Evolutionary conservation across 1,284 basidiomycete genomes (phyloP).

Genomic region (Pisolithus thermaeus): DNA sequence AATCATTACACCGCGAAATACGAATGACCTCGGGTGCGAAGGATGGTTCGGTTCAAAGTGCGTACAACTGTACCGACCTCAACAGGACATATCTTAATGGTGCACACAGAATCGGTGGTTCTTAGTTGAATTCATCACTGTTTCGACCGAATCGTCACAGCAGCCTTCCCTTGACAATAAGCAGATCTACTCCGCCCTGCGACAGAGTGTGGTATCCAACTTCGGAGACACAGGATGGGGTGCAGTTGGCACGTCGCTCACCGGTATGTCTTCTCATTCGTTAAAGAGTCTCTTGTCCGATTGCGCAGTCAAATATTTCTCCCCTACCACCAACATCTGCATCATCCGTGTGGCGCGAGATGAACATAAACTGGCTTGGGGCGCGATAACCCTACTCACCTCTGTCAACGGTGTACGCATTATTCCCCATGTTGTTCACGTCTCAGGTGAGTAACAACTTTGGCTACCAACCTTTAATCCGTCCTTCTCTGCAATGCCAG

Average conservation of each 20-base stretch:
- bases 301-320: conserved; percentile 71
- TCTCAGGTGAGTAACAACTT: conserved; percentile 52
- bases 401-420: conserved; percentile 50
- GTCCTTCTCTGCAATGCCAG: not conserved
- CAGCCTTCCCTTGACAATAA: conserved; percentile 41
- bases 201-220: conserved; percentile 62
- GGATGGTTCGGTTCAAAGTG: conserved; percentile 27
- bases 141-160: conserved; percentile 3
- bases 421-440: conserved; percentile 67
- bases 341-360: conserved; percentile 76
- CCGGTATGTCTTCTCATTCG: conserved; percentile 37
- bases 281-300: not conserved
- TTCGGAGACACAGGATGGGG: conserved; percentile 82
- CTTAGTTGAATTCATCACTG: conserved; percentile 61
- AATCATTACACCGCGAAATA: not conserved
- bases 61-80: not conserved
- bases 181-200: conserved; percentile 59
- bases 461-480: not conserved
- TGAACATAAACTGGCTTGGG: conserved; percentile 70
- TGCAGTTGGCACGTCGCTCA: conserved; percentile 60
- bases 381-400: conserved; percentile 58
- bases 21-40: not conserved
- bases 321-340: conserved; percentile 68
- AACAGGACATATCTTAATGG: not conserved
- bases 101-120: conserved; percentile 66